Evolutionary conservation across 2,329 filamentous ascomycete genomes (phyloP).

Genomic region (Rhynchosporium graminicola): DNA sequence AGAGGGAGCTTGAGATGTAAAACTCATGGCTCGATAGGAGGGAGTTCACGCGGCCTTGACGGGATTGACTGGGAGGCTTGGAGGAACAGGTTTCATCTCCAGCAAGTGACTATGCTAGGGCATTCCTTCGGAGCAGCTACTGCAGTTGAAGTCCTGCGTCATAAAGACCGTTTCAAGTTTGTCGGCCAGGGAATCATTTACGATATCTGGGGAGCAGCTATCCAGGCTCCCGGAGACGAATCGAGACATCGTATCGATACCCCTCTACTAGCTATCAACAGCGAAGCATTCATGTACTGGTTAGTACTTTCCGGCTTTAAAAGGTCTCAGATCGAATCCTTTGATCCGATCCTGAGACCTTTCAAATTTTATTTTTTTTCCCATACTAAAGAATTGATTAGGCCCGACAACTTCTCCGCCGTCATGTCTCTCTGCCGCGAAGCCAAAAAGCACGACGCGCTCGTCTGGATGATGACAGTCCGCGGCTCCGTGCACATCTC

Average conservation of each 20-base stretch:
- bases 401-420: slow-evolving; percentile 62
- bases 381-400: no score
- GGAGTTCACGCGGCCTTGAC: slow-evolving; percentile 58
- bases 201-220: slow-evolving; percentile 62
- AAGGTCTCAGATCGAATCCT: no score
- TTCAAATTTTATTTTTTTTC: no score
- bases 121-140: slow-evolving; percentile 70
- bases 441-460: slow-evolving; percentile 48
- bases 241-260: slow-evolving; percentile 48
- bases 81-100: slow-evolving; percentile 55
- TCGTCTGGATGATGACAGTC: slow-evolving; percentile 54
- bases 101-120: slow-evolving; percentile 61
- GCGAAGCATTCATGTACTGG: slow-evolving; percentile 69
- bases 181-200: slow-evolving; percentile 66
- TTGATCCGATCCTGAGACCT: no score
- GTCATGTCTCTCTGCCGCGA: slow-evolving; percentile 59
- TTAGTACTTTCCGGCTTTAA: no score
- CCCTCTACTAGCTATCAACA: slow-evolving; percentile 64
- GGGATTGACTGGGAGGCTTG: slow-evolving; percentile 58
- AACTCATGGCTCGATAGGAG: slow-evolving; percentile 52
- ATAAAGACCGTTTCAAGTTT: slow-evolving; percentile 55
- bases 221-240: slow-evolving; percentile 46
- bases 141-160: slow-evolving; percentile 59
- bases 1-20: slow-evolving; percentile 56
- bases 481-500: slow-evolving; percentile 65